These are phyloP conservation scores for Xylariomycetidae sp. DNA, from an alignment of 2,329 filamentous ascomycete species.

Conservation along the genomic window DNA sequence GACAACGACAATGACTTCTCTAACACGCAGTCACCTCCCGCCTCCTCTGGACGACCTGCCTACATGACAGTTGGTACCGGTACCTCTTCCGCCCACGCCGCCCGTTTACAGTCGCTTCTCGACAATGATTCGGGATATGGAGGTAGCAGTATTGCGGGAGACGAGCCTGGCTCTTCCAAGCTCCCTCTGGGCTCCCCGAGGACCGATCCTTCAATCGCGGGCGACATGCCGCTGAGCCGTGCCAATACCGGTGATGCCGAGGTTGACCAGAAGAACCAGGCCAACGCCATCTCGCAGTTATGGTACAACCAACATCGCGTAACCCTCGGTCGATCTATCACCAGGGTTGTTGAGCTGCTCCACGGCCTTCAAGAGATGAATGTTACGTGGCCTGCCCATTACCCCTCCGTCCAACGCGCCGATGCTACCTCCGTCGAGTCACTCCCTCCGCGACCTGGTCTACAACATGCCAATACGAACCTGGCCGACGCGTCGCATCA, in stretches of 20 bases:
- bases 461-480: constrained; percentile 61
- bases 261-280: constrained; percentile 62
- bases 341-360: constrained; percentile 77
- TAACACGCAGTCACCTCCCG: constrained; percentile 17
- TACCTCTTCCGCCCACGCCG: constrained; percentile 74
- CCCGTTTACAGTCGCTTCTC: constrained; percentile 73
- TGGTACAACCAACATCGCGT: constrained; percentile 92
- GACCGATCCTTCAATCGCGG: constrained; percentile 41
- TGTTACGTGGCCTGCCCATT: constrained; percentile 86
- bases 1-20: constrained; percentile 21
- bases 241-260: constrained; percentile 39
- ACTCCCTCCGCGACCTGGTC: constrained; percentile 53
- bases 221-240: constrained; percentile 40
- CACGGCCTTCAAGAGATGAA: constrained; percentile 86
- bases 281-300: constrained; percentile 84
- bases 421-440: constrained; percentile 36
- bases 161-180: constrained; percentile 41
- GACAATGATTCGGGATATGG: constrained; percentile 91
- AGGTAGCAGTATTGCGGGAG: constrained; percentile 68
- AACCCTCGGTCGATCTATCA: constrained; percentile 82
- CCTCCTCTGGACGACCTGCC: constrained; percentile 43
- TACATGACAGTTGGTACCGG: constrained; percentile 90
- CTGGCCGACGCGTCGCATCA: constrained; percentile 40
- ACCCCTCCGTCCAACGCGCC: constrained; percentile 74
- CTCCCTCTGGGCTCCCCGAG: constrained; percentile 28